These are phyloP conservation scores for Phytopythium aichiense DNA, from an alignment of 352 stramenopile genomes.

Conservation along the genomic window DNA sequence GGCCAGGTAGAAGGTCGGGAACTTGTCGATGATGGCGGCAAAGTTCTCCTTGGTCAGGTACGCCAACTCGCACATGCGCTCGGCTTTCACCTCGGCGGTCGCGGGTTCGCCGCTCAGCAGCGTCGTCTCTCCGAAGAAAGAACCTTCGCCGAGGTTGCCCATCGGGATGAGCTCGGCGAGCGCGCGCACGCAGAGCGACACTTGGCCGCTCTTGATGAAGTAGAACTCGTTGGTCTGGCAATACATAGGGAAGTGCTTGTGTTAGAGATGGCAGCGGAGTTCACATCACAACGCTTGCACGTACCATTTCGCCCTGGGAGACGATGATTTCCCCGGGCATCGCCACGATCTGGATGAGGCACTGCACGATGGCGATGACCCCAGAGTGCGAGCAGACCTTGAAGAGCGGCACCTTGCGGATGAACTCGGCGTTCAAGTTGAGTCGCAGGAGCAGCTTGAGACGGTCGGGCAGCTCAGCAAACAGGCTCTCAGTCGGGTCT, in stretches of 20 bases:
- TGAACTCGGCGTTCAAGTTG: constrained; percentile 64
- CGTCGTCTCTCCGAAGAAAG: constrained; percentile 73
- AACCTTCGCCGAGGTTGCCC: constrained; percentile 65
- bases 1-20: constrained; percentile 65
- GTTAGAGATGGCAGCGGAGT: background rate
- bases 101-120: constrained; percentile 50
- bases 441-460: constrained; percentile 65
- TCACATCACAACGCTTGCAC: background rate
- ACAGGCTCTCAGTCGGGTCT: constrained; percentile 55
- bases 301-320: constrained; percentile 43
- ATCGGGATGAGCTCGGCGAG: constrained; percentile 35
- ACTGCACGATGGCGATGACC: constrained; percentile 72
- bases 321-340: constrained; percentile 76
- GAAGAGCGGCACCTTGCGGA: constrained; percentile 72
- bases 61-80: constrained; percentile 60
- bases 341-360: constrained; percentile 49
- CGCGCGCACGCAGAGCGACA: constrained; percentile 43
- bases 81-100: constrained; percentile 54
- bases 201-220: constrained; percentile 66
- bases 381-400: constrained; percentile 62
- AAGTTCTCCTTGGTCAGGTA: constrained; percentile 63
- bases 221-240: constrained; percentile 56
- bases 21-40: constrained; percentile 48
- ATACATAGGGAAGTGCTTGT: background rate
- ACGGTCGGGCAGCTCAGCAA: constrained; percentile 67